phyloP scores from a whole-genome alignment of 2,329 filamentous ascomycete species.

The Lachnellula willkommii region DNA sequence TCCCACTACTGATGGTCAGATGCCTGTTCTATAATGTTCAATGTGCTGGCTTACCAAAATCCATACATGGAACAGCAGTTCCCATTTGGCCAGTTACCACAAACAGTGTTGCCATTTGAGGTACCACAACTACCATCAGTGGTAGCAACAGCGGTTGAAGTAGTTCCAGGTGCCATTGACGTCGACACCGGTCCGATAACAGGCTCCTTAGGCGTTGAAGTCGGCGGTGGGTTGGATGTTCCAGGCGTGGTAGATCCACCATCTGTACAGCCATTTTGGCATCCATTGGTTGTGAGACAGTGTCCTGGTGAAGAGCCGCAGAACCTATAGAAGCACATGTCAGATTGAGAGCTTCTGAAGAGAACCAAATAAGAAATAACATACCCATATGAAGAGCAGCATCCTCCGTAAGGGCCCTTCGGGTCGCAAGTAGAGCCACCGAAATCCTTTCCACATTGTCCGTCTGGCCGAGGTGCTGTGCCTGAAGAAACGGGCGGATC shows the following conservation, averaged over 20 bases:
- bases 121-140: constrained; percentile 50
- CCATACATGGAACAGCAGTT: constrained; percentile 54
- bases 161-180: constrained; percentile 19
- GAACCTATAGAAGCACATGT: constrained; percentile 15
- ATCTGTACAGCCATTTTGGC: constrained; percentile 27
- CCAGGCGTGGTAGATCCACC: background rate
- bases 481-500: constrained; percentile 9
- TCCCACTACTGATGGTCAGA: constrained; percentile 29
- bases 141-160: constrained; percentile 35
- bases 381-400: constrained; percentile 30
- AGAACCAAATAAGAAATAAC: constrained; percentile 6
- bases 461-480: constrained; percentile 24
- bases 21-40: background rate
- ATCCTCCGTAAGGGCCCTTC: constrained; percentile 26
- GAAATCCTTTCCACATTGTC: constrained; percentile 27
- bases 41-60: constrained; percentile 38
- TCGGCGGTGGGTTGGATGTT: constrained; percentile 10
- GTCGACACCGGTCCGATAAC: constrained; percentile 22
- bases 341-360: constrained; percentile 1
- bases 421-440: constrained; percentile 27
- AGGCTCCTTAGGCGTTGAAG: constrained; percentile 24
- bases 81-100: constrained; percentile 47
- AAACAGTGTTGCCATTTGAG: constrained; percentile 43
- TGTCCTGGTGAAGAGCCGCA: constrained; percentile 24
- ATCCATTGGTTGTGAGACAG: constrained; percentile 26